Evolutionary conservation across 306 rosid genomes (phyloP), one percentile per base, ranked within the genome.

Genomic region (Begonia peltatifolia): DNA sequence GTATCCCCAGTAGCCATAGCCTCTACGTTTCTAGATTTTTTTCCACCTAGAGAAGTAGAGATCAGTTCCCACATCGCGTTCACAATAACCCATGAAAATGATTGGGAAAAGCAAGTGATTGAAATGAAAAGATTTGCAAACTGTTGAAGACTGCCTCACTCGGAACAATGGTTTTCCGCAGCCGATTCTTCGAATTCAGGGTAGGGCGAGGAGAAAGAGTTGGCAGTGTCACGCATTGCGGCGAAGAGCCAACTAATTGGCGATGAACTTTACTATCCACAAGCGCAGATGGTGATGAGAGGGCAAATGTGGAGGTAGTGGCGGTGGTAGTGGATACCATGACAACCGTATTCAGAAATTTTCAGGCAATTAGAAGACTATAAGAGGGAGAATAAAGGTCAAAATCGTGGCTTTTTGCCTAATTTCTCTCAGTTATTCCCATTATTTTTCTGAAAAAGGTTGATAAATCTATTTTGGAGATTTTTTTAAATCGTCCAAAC

Each of bases 1-100:
- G 93, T 85, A 62, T 90, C 97, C 47, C 97, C 92, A 9, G 99
- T 83, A 18, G 94, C 94, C 99, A 78, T 90, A 46, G 82, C 75
- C 71, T 63, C 64, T 58, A 90, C 97, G 76, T 75, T 75, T 17
- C 97, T 81, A 42, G 77, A 76, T 55, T 78, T 10, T 71, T 83
- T 85, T 5, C 84, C 68, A 63, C 90, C 97, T 90, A 49, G 46
- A 57, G 50, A 44, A 44, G 14, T 44, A 11, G 6, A 44, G 14
- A n/a, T 44, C 48, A 44, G 14, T 44, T 10, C 11, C 1, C 51
- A 38, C 4, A 22, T 9, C n/a, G 12, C 47, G 9, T 30, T 30
- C 38, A 30, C 38, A 30, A 5, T 0, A 0, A 30, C 38, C 38
- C 38, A 30, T 30, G 38, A 30, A 30, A 30, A 30, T 30, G 38